Base-by-base conservation (phyloP, 1,284 basidiomycete species). In the Moesziomyces sp. region DNA sequence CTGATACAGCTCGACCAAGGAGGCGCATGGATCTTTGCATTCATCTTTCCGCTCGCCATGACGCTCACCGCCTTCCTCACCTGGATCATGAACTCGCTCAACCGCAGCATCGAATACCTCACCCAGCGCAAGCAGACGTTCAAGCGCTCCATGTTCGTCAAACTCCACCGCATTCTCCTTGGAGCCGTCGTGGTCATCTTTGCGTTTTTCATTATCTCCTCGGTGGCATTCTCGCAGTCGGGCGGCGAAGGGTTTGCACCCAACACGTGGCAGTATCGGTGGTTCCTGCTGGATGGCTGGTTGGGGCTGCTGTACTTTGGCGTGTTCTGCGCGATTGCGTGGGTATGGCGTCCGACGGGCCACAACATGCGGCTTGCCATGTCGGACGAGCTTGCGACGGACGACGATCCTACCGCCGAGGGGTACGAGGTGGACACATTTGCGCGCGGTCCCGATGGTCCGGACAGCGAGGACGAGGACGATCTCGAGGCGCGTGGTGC, bases 281-380 rank as follows among this genome's bases (percentile, higher is more conserved):
- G 97, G 97, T 93, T 94, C 89, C 86, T 99, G 16, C 88, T 99
- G 46, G 97, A 99, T 79, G 97, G 94, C n/a, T 97, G 93, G 88
- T 88, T 98, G 30, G 89, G 92, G 1, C 86, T 94, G 30, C 89
- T 85, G 10, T 85, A 85, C 61, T 71, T 85, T 10, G 47, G 51
- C 30, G 90, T 91, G 47, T 98, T 99, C 84, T 86, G 87, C 48
- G 87, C 89, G 10, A 93, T 98, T 70, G 90, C 92, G 3, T 97
- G 90, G 86, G 87, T 98, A 28, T 99, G 97, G 96, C 88, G 94
- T 45, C 96, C 96, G 60, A 93, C 94, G 3, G 90, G 89, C 43
- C 90, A 94, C 85, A 99, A 99, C 86, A 88, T 93, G 86, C 92
- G 93, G 10, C 55, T 84, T 5, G 78, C 79, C 52, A 82, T 82